Base-by-base conservation (phyloP, 1,139 yeast species). In the Kluyveromyces sp. region DNA sequence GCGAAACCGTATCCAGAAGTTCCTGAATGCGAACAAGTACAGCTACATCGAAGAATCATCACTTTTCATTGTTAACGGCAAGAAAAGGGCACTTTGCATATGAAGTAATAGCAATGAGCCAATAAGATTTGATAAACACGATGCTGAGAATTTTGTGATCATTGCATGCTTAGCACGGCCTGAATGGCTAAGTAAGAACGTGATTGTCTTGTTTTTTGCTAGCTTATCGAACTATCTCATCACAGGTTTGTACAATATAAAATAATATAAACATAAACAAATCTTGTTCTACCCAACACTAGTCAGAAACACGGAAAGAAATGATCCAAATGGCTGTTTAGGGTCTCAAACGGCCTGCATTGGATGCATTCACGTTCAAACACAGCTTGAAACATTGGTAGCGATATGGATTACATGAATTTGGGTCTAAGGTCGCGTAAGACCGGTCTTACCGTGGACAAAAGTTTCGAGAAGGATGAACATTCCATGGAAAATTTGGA, bases 401-500 rank as follows among this genome's bases (percentile, higher is more conserved):
- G 26, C 13, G 40, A 6, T 26, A 66, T 66, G 70, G 79, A 77
- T 56, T 69, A 74, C 51, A 66, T 77, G 57, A 67, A 70, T 44
- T 63, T 78, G 33, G 85, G 85, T 13, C 59, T 69, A 32, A 70
- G 66, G 60, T 73, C 83, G 40, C 69, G 85, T 17, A 78, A 77
- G 60, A 76, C 84, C 1, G 86, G 86, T 8, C 60, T 80, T 17
- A 67, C 67, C 46, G 78, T 79, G 3, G 70, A 67, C 42, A 60
- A 68, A 45, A 70, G 78, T 61, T 56, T 83, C 36, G 64, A 68
- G 29, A 74, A 77, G 52, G 94, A 84, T 61, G 75, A 75, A 46
- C 74, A 78, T 58, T 83, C 87, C 31, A 77, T 86, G 81, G 95
- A 87, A 57, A 84, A 81, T 54, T 64, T 86, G 34, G 84, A 83